Conservation (phyloP, 179 eudicot genomes). For the Camellia oleifera region DNA sequence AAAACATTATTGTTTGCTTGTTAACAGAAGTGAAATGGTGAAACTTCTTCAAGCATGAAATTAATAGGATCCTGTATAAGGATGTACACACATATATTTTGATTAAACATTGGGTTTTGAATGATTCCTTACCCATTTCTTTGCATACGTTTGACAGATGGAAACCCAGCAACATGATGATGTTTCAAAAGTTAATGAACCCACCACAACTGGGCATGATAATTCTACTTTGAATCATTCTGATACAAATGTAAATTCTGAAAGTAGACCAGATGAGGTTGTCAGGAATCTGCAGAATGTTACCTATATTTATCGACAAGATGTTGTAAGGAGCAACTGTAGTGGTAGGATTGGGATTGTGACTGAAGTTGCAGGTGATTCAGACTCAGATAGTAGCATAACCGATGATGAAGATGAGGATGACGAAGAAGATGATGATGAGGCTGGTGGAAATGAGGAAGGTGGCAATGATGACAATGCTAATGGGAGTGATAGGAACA, state of each 20-base stretch:
- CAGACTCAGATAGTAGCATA: slow-evolving; percentile 79
- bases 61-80: neutral
- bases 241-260: slow-evolving; percentile 14
- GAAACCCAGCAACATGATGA: slow-evolving; percentile 28
- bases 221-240: slow-evolving; percentile 11
- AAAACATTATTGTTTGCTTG: neutral
- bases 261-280: slow-evolving; percentile 23
- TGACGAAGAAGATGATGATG: slow-evolving; percentile 41
- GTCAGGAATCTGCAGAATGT: slow-evolving; percentile 28
- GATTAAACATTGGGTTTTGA: neutral
- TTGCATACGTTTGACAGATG: slow-evolving; percentile 32
- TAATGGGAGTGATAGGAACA: slow-evolving; percentile 37
- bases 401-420: slow-evolving; percentile 65
- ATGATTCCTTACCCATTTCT: slow-evolving; percentile 1
- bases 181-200: slow-evolving; percentile 27
- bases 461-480: slow-evolving; percentile 24
- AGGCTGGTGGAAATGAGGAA: slow-evolving; percentile 24
- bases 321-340: slow-evolving; percentile 69
- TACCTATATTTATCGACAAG: slow-evolving; percentile 71
- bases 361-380: slow-evolving; percentile 95
- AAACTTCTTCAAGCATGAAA: slow-evolving; percentile 5
- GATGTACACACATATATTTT: neutral
- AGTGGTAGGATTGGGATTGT: slow-evolving; percentile 73
- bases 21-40: neutral
- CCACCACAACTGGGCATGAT: slow-evolving; percentile 23